A percentile compares a stretch with the other conserved stretches of the same genome.
phyloP scores from a whole-genome alignment of 169 alveolate genomes.

The Sarcocystis neurona region DNA sequence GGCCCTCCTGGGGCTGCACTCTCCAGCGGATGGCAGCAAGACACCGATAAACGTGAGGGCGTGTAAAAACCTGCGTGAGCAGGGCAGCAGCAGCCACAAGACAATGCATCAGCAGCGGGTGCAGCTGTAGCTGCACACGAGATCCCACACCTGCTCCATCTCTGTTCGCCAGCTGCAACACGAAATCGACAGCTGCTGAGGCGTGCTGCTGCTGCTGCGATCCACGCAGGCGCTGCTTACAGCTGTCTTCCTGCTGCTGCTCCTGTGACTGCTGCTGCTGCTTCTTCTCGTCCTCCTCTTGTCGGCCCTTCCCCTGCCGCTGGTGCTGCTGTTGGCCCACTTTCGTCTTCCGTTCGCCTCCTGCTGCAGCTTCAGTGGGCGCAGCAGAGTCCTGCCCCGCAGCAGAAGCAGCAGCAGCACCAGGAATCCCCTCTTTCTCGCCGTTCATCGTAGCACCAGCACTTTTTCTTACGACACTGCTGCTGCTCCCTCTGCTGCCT shows the following conservation, averaged over 20 bases:
- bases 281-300: neutral
- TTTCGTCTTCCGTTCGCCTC: neutral
- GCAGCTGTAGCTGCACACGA: too few relatives aligned
- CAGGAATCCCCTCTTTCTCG: neutral
- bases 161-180: neutral
- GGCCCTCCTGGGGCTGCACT: too few relatives aligned
- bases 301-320: neutral
- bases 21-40: constrained; percentile 8
- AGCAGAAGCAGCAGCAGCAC: neutral
- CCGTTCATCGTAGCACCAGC: neutral
- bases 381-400: neutral
- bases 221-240: neutral
- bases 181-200: neutral
- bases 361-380: neutral
- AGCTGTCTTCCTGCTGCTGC: neutral
- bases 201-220: neutral
- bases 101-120: neutral
- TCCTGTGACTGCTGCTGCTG: neutral
- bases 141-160: too few relatives aligned
- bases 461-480: neutral
- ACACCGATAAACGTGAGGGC: neutral
- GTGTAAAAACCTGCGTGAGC: neutral
- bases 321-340: neutral
- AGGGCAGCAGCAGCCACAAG: neutral
- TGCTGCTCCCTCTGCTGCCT: too few relatives aligned